Percentiles rank a stretch among this genome's conserved stretches.
Conservation (phyloP, 2,329 filamentous ascomycete genomes). For the Harringtonia lauricola region DNA sequence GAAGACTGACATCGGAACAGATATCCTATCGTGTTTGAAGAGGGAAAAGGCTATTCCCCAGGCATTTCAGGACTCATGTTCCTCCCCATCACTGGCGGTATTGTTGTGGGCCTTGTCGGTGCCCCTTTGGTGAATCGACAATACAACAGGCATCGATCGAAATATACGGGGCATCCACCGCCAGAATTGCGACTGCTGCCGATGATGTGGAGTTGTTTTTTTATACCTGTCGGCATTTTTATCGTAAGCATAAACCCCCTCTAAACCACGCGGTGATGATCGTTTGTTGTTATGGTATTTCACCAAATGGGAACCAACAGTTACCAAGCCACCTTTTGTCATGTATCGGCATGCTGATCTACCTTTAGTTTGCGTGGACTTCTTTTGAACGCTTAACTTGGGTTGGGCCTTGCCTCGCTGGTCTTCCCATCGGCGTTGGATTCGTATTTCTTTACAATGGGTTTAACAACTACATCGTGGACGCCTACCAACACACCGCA, state of each 20-base stretch:
- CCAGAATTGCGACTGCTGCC: constrained; percentile 22
- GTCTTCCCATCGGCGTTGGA: constrained; percentile 16
- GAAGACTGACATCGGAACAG: neutral
- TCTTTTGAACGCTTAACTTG: constrained; percentile 21
- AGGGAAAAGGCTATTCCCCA: constrained; percentile 23
- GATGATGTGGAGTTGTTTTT: constrained; percentile 33
- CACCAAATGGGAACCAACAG: neutral
- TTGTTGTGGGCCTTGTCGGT: constrained; percentile 25
- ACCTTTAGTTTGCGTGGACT: constrained; percentile 20
- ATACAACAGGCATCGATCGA: constrained; percentile 40
- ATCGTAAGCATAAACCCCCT: constrained; percentile 16
- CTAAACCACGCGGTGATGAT: too few relatives aligned
- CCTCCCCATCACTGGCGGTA: constrained; percentile 35
- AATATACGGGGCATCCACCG: constrained; percentile 17
- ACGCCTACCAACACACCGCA: constrained; percentile 36
- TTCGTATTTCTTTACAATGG: constrained; percentile 26
- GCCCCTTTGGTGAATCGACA: constrained; percentile 27
- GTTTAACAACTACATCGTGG: constrained; percentile 45
- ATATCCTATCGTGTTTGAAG: constrained; percentile 29
- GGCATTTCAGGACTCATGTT: constrained; percentile 31
- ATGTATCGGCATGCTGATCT: neutral
- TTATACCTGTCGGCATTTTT: constrained; percentile 45
- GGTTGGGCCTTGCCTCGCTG: constrained; percentile 20
- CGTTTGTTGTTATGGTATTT: neutral
- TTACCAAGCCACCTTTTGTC: neutral